Conservation (phyloP, 2,329 filamentous ascomycete species). For the Monosporascus sp. region DNA sequence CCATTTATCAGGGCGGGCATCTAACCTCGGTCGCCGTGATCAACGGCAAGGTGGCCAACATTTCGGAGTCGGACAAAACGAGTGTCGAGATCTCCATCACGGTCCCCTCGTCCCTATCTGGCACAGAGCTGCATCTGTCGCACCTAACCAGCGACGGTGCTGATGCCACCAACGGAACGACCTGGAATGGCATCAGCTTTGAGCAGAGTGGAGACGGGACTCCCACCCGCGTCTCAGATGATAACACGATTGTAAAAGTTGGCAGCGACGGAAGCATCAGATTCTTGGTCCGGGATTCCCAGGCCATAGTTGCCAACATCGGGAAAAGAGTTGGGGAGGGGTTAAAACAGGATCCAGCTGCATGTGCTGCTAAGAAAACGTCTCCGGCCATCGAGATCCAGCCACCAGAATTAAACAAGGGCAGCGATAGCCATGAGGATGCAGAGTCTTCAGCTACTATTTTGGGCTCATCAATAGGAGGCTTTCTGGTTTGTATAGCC, state of each 20-base stretch:
- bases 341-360: not conserved
- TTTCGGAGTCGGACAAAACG: slow-evolving; percentile 30
- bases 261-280: slow-evolving; percentile 27
- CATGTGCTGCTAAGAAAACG: slow-evolving; percentile 2
- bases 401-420: not conserved
- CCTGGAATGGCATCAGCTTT: slow-evolving; percentile 44
- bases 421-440: not conserved
- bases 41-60: slow-evolving; percentile 39
- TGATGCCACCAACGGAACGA: slow-evolving; percentile 35
- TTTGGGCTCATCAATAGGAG: too few relatives aligned
- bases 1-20: slow-evolving; percentile 36
- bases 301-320: slow-evolving; percentile 42
- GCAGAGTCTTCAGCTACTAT: not conserved
- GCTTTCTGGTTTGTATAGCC: too few relatives aligned
- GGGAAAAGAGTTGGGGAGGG: slow-evolving; percentile 19
- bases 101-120: slow-evolving; percentile 31
- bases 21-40: slow-evolving; percentile 40
- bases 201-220: slow-evolving; percentile 36
- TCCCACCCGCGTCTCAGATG: slow-evolving; percentile 29
- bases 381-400: not conserved
- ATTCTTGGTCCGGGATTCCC: slow-evolving; percentile 36
- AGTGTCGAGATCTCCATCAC: slow-evolving; percentile 36
- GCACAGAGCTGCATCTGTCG: slow-evolving; percentile 39
- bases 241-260: slow-evolving; percentile 26
- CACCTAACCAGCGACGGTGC: slow-evolving; percentile 42